Conservation (phyloP, 768 basidiomycete genomes). For the Coprinellus micaceus region DNA sequence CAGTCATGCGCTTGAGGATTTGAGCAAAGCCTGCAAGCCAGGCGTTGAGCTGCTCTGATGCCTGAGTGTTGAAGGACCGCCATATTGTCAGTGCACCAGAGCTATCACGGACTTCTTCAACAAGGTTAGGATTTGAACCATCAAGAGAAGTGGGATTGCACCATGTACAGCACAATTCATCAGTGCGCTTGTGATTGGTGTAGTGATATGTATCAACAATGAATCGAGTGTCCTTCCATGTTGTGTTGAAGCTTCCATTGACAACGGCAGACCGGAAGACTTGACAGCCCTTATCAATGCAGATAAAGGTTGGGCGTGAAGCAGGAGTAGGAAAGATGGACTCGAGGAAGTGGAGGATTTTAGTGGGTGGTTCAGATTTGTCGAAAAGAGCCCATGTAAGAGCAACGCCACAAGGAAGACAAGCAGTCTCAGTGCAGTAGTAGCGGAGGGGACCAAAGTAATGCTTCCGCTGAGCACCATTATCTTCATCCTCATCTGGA, state of each 20-base stretch:
- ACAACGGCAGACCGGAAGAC: constrained; percentile 9
- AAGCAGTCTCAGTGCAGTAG: constrained; percentile 2
- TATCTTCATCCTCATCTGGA: not conserved
- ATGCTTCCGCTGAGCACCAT: not conserved
- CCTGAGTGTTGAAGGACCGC: constrained; percentile 16
- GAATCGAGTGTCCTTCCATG: constrained; percentile 16
- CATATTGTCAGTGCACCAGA: constrained; percentile 3
- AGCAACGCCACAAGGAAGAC: not conserved
- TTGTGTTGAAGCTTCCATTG: no score
- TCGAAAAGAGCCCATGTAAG: constrained; percentile 8
- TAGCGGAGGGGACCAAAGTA: not conserved
- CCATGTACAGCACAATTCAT: not conserved
- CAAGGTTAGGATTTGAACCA: constrained; percentile 10
- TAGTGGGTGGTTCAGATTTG: constrained; percentile 14
- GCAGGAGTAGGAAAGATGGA: constrained; percentile 5
- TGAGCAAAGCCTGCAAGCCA: constrained; percentile 25
- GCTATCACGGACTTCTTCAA: constrained; percentile 4
- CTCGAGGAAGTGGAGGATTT: constrained; percentile 16
- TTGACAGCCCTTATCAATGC: constrained; percentile 13
- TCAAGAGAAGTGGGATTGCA: not conserved
- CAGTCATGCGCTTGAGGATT: constrained; percentile 19
- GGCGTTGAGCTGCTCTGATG: constrained; percentile 24
- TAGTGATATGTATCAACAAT: constrained; percentile 25
- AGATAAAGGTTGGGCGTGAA: constrained; percentile 10
- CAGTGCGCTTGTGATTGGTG: not conserved